These are phyloP conservation scores for Lagerstroemia speciosa DNA, from an alignment of 345 rosid genomes.

Conservation along the genomic window DNA sequence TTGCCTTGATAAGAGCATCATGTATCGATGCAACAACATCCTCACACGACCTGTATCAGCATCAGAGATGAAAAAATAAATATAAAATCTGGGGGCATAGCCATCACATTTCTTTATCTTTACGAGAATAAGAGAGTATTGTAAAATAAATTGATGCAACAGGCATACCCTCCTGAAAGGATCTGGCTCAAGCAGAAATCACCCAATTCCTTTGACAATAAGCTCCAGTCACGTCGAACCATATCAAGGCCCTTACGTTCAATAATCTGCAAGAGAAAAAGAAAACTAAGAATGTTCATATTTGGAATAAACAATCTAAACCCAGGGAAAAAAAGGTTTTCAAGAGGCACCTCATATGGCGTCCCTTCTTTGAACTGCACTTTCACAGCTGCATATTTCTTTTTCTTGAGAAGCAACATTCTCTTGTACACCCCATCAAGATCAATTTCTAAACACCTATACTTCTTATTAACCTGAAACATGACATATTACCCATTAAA, in stretches of 20 bases:
- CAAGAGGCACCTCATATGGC: constrained; percentile 53
- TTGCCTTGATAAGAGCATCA: constrained; percentile 75
- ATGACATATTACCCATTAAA: constrained; percentile 4
- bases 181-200: constrained; percentile 79
- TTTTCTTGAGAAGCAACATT: constrained; percentile 96
- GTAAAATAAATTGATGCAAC: neutral
- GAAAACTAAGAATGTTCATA: neutral
- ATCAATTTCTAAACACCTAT: constrained; percentile 82
- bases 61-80: constrained; percentile 10
- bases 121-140: neutral
- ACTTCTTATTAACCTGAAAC: constrained; percentile 86
- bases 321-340: neutral
- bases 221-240: constrained; percentile 99
- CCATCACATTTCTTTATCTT: neutral
- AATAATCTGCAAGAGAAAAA: constrained; percentile 51
- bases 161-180: constrained; percentile 78
- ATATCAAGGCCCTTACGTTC: constrained; percentile 98
- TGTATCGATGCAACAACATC: constrained; percentile 90
- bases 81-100: neutral
- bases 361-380: constrained; percentile 71
- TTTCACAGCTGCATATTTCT: constrained; percentile 97
- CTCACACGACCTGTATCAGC: constrained; percentile 67
- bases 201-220: constrained; percentile 88
- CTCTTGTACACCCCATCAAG: constrained; percentile 93
- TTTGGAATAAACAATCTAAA: neutral